Evolutionary conservation across 805 yeast genomes (phyloP), one percentile per base, ranked within the genome.

Genomic region (Pichia occidentalis): DNA sequence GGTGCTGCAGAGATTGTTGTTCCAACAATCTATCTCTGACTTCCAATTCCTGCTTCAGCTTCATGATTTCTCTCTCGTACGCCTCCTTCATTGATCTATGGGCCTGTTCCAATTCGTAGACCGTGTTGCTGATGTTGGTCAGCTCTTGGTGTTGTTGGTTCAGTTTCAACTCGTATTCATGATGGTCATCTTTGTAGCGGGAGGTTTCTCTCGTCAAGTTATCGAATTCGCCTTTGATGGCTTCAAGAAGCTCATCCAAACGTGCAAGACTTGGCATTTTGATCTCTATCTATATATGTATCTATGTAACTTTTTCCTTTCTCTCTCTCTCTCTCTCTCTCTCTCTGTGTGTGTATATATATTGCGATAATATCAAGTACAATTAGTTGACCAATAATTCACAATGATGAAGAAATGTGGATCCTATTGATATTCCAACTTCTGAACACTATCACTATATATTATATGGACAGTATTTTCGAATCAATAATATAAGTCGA

Each of bases 51-150:
- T 79, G 77, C 61, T 90, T 87, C 61, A 90, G 71, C 50, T 92
- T 71, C 56, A 76, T 67, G 40, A 92, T 83, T 63, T 90, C 97
- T 53, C 85, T 95, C 61, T 90, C 97, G 63, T 90, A 92, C 32
- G 88, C 87, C 55, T 90, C 97, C 64, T 90, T 88, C 73, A 92
- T 84, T 57, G 85, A 85, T 51, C 95, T 73, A 66, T 90, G 97
- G 27, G 95, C 90, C 73, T 81, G 75, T 61, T 90, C 97, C 53
- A 90, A 73, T 58, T 92, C 97, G 56, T 80, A 87, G 21, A 90
- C 95, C 9, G 95, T 85, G 55, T 87, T 94, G 54, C 96, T 76
- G 42, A 90, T 87, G 59, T 85, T 95, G 57, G 87, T 88, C 75
- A 90, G 79, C 61, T 92, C 98, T 37, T 80, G 83, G 40, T 86